Percentiles rank a stretch among this genome's conserved stretches.
phyloP scores from a whole-genome alignment of 176 grass and related monocot genomes.

The Chloris gayana region DNA sequence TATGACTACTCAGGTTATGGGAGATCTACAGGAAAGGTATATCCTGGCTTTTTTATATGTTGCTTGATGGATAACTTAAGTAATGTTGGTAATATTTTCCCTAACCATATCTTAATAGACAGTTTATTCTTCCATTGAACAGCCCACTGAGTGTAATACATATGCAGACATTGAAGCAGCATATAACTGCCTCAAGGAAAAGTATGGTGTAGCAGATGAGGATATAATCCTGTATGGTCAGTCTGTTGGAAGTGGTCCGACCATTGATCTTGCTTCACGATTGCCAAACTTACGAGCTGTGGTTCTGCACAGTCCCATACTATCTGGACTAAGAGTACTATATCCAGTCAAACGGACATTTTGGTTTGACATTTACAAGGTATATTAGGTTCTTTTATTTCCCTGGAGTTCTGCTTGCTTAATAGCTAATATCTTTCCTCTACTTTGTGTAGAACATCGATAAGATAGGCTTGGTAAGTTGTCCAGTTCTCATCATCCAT shows the following conservation, averaged over 20 bases:
- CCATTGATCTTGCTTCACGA: slow-evolving; percentile 86
- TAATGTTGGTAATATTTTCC: slow-evolving; percentile 41
- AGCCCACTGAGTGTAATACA: slow-evolving; percentile 94
- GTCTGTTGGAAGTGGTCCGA: slow-evolving; percentile 91
- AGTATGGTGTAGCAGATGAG: slow-evolving; percentile 73
- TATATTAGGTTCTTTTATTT: slow-evolving; percentile 36
- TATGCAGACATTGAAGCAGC: slow-evolving; percentile 97
- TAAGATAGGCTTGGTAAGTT: slow-evolving; percentile 76
- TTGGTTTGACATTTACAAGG: slow-evolving; percentile 99
- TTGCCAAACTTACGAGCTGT: slow-evolving; percentile 81
- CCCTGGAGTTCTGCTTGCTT: not conserved
- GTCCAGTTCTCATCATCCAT: slow-evolving; percentile 88
- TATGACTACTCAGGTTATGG: slow-evolving; percentile 96
- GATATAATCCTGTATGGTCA: slow-evolving; percentile 91
- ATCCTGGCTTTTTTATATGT: slow-evolving; percentile 20
- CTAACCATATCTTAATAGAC: slow-evolving; percentile 55
- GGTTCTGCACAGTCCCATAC: slow-evolving; percentile 88
- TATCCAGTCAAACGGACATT: slow-evolving; percentile 82
- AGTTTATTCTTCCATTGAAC: slow-evolving; percentile 68
- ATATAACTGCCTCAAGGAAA: slow-evolving; percentile 89
- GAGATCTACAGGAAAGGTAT: slow-evolving; percentile 88
- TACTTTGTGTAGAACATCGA: slow-evolving; percentile 70
- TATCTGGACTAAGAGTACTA: slow-evolving; percentile 85
- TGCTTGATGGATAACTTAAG: slow-evolving; percentile 32
- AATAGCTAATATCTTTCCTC: slow-evolving; percentile 43